Conservation (phyloP, 2,329 filamentous ascomycete genomes). For the Talaromyces sp. region DNA sequence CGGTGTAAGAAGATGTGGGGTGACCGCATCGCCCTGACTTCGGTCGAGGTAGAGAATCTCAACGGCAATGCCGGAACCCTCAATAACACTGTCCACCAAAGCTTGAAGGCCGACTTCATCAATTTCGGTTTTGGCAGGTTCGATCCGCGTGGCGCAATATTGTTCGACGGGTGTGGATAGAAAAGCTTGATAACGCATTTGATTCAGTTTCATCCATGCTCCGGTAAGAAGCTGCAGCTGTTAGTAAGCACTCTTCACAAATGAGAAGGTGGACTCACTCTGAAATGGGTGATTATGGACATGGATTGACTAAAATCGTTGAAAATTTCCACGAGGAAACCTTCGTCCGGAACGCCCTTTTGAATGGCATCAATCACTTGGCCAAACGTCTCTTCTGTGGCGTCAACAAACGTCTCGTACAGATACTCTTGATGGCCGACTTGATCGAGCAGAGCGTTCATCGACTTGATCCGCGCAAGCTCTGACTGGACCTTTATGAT, state of each 20-base stretch:
- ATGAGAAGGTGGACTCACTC: conserved; percentile 44
- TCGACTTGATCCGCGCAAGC: conserved; percentile 64
- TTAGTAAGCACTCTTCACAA: conserved; percentile 13
- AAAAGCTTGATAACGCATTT: conserved; percentile 68
- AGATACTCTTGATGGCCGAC: conserved; percentile 67
- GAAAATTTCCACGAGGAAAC: conserved; percentile 65
- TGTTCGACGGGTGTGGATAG: conserved; percentile 62
- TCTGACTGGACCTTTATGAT: conserved; percentile 65
- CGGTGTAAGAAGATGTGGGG: conserved; percentile 40
- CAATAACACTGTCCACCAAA: conserved; percentile 73
- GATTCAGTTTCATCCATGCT: conserved; percentile 76
- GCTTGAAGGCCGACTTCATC: conserved; percentile 82
- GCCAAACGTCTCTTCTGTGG: conserved; percentile 65
- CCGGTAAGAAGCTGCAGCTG: conserved; percentile 66
- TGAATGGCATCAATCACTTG: conserved; percentile 59
- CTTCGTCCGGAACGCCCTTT: conserved; percentile 52
- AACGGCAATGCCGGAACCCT: conserved; percentile 72
- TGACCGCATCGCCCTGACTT: conserved; percentile 73
- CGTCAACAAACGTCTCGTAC: conserved; percentile 80
- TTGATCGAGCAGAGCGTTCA: conserved; percentile 67
- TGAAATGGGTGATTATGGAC: conserved; percentile 79
- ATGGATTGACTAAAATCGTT: conserved; percentile 67
- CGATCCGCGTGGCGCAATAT: conserved; percentile 68
- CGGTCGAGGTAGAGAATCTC: conserved; percentile 91
- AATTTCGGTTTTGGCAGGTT: conserved; percentile 76